phyloP scores from a whole-genome alignment of 2,329 filamentous ascomycete species.

The Talaromyces sp. region DNA sequence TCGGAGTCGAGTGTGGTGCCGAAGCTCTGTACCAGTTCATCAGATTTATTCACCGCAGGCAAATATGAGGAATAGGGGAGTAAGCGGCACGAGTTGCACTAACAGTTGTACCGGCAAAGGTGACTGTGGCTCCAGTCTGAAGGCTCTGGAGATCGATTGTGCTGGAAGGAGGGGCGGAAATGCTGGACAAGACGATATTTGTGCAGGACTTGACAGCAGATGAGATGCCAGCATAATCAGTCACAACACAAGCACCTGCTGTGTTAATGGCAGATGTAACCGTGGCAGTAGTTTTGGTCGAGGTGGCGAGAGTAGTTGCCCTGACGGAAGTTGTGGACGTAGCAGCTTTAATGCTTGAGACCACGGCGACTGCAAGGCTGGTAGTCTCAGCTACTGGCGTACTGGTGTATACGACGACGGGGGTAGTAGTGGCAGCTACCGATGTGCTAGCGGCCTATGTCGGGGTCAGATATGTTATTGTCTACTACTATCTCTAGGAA shows the following conservation, averaged over 20 bases:
- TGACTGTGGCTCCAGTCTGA: conserved; percentile 14
- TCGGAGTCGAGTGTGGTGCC: conserved; percentile 38
- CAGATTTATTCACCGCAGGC: neutral
- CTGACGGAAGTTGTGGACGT: neutral
- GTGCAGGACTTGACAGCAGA: conserved; percentile 28
- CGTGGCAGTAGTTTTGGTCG: neutral
- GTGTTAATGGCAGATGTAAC: conserved; percentile 21
- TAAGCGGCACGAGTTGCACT: neutral
- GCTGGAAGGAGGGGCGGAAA: conserved; percentile 32
- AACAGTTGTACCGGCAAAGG: conserved; percentile 27
- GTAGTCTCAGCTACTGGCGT: neutral
- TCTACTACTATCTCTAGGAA: neutral
- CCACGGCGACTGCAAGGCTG: neutral
- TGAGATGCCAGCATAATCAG: neutral
- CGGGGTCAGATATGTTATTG: neutral
- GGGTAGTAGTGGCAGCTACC: neutral
- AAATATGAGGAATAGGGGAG: no score
- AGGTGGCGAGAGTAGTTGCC: neutral
- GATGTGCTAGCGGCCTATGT: neutral
- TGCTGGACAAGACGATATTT: conserved; percentile 31
- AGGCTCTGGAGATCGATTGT: conserved; percentile 26
- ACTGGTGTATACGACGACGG: neutral
- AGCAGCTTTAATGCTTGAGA: neutral
- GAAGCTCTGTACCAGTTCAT: neutral
- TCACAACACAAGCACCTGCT: neutral